Evolutionary conservation across 805 yeast species (phyloP), one percentile per base, ranked within the genome.

Genomic region (Nakazawaea laoshanensis): DNA sequence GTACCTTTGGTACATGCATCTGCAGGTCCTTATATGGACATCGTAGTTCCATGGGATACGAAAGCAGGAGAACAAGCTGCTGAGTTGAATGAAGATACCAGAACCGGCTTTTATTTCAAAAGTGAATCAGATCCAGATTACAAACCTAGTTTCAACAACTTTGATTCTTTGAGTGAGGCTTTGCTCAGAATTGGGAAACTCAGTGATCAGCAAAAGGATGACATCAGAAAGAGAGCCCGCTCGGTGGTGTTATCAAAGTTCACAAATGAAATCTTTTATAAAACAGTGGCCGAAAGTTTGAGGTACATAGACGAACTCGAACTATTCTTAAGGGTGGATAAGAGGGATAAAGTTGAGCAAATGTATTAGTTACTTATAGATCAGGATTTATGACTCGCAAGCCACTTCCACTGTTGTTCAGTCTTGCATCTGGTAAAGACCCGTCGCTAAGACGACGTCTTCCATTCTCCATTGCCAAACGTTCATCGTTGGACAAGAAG

Each of bases 1-100:
- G 73, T 92, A 12, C 96, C 98, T 1, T 59, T 92, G 3, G 92
- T 77, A 3, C 97, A 94, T 56, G 94, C 94, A 4, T 81, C 94
- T 33, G 98, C 96, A 0, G 99, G 99, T 1, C 99, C 99, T 7
- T 65, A 72, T 26, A 60, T 77, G 36, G 99, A 92, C 54, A 92
- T 92, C 39, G 92, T 84, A 9, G 70, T 74, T 4, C 73, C 75
- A 7, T 64, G 70, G 63, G 63, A 65, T 38, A 36, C 50, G 1
- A 37, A 44, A 3, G 35, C 40, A 4, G 42, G 53, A n/a, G 37
- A 36, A n/a, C 56, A 55, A 36, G 43, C 43, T 4, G 29, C 24
- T 3, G 35, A 30, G 12, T 22, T 33, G 19, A 54, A 50, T n/a
- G 55, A 58, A 6, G 50, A 57, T 16, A 62, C 66, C 10, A 70